These are phyloP conservation scores for Tilletia indica DNA, from an alignment of 1,284 basidiomycete genomes.

Conservation along the genomic window DNA sequence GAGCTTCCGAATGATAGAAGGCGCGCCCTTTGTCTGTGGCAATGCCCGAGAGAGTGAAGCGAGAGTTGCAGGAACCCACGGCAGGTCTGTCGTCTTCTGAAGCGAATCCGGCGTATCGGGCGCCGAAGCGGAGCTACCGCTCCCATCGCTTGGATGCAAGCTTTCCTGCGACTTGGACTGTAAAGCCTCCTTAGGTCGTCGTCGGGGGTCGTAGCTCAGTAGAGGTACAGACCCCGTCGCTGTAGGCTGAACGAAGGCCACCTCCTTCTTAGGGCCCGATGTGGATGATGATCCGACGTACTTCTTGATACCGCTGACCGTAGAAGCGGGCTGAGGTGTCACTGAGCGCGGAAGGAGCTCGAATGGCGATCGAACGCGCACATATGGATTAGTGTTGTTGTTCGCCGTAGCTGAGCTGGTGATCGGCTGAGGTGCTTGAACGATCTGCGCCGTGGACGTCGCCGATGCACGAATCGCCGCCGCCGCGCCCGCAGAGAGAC, in stretches of 20 bases:
- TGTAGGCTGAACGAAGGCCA: not conserved
- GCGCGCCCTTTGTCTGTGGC: not conserved
- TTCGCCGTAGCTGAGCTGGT: not conserved
- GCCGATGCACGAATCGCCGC: not conserved
- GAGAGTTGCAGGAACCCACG: not conserved
- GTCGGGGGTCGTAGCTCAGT: not conserved
- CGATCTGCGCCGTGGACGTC: not conserved
- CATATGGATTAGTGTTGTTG: not conserved
- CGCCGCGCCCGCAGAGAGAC: slow-evolving; percentile 10
- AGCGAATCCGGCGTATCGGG: not conserved
- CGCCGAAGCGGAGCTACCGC: not conserved
- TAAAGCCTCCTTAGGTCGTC: not conserved
- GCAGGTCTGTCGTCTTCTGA: not conserved
- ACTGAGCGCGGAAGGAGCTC: slow-evolving; percentile 10
- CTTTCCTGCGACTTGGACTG: not conserved
- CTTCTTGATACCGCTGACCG: not conserved
- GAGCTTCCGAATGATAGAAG: not conserved
- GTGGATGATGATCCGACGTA: not conserved
- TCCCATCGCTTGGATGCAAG: not conserved
- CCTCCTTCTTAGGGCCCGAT: not conserved
- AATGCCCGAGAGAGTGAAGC: not conserved
- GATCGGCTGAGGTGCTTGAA: not conserved
- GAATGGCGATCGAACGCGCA: not conserved
- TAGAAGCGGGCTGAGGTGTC: not conserved
- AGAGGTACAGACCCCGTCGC: not conserved